These are phyloP conservation scores for Podaxis sp. DNA, from an alignment of 768 basidiomycete genomes.

Conservation along the genomic window DNA sequence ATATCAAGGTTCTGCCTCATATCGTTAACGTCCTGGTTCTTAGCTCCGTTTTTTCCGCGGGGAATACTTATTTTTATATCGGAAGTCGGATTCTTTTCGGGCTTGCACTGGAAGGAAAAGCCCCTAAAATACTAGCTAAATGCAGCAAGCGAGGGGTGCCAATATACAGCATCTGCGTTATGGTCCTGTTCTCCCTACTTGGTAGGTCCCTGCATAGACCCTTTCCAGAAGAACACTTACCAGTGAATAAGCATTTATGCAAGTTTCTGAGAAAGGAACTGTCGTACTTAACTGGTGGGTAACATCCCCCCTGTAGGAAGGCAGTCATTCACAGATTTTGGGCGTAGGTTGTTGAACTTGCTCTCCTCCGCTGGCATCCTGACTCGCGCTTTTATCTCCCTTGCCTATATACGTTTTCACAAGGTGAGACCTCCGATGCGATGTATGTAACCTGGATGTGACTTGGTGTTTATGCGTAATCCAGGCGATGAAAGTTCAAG, in stretches of 20 bases:
- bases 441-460: not conserved
- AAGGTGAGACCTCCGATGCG: conserved; percentile 27
- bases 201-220: conserved; percentile 16
- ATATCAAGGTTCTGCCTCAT: conserved; percentile 64
- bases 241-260: conserved; percentile 38
- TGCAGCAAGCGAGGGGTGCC: conserved; percentile 61
- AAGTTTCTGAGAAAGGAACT: conserved; percentile 47
- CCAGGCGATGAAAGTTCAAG: conserved; percentile 45
- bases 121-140: conserved; percentile 49
- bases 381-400: conserved; percentile 46
- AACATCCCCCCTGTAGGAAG: not conserved
- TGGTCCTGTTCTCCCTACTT: conserved; percentile 37
- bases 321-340: not conserved
- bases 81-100: conserved; percentile 53
- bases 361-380: conserved; percentile 48
- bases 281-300: conserved; percentile 49
- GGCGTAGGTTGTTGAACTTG: conserved; percentile 46
- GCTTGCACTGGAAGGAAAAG: conserved; percentile 63
- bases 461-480: not conserved
- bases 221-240: not conserved
- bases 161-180: conserved; percentile 47
- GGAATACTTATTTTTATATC: conserved; percentile 67
- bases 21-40: conserved; percentile 75
- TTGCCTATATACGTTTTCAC: conserved; percentile 49
- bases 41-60: conserved; percentile 71